Evolutionary conservation across 2,329 filamentous ascomycete genomes (phyloP).

Genomic region (Trichoderma harzianum): DNA sequence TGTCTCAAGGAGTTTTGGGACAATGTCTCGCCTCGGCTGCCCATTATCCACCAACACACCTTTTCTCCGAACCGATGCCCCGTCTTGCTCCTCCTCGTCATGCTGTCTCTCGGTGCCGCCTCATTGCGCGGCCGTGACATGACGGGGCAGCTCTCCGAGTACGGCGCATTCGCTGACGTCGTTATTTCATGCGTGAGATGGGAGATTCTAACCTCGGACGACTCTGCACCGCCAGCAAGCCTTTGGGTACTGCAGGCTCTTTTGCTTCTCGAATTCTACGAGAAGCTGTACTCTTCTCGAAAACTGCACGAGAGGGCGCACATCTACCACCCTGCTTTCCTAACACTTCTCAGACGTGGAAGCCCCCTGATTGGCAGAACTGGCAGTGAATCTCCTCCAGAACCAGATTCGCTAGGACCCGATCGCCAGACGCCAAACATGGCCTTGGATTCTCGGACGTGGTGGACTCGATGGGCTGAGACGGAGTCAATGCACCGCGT

Average conservation of each 20-base stretch:
- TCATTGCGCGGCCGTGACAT: slow-evolving; percentile 66
- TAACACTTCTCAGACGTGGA: slow-evolving; percentile 80
- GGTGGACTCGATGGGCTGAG: slow-evolving; percentile 86
- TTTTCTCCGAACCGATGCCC: slow-evolving; percentile 79
- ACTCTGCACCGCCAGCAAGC: slow-evolving; percentile 78
- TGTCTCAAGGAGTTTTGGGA: slow-evolving; percentile 88
- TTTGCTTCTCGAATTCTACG: slow-evolving; percentile 79
- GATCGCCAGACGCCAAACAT: slow-evolving; percentile 39
- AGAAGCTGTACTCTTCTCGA: slow-evolving; percentile 86
- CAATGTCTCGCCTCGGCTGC: slow-evolving; percentile 78
- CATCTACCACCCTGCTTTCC: slow-evolving; percentile 81
- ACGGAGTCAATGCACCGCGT: slow-evolving; percentile 83
- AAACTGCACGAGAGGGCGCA: slow-evolving; percentile 82
- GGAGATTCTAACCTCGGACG: slow-evolving; percentile 77
- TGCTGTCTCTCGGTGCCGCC: slow-evolving; percentile 80
- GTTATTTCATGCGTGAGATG: slow-evolving; percentile 72
- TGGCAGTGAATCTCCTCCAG: slow-evolving; percentile 74
- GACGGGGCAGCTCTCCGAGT: slow-evolving; percentile 47
- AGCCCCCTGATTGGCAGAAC: slow-evolving; percentile 80
- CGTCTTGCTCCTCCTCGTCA: slow-evolving; percentile 71
- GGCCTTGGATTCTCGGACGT: slow-evolving; percentile 45
- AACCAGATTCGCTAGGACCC: slow-evolving; percentile 30
- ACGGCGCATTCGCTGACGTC: slow-evolving; percentile 50
- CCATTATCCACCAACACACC: slow-evolving; percentile 83
- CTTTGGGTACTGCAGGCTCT: slow-evolving; percentile 87